Base-by-base conservation (phyloP, 1,284 basidiomycete genomes). In the Irpex lacteus region DNA sequence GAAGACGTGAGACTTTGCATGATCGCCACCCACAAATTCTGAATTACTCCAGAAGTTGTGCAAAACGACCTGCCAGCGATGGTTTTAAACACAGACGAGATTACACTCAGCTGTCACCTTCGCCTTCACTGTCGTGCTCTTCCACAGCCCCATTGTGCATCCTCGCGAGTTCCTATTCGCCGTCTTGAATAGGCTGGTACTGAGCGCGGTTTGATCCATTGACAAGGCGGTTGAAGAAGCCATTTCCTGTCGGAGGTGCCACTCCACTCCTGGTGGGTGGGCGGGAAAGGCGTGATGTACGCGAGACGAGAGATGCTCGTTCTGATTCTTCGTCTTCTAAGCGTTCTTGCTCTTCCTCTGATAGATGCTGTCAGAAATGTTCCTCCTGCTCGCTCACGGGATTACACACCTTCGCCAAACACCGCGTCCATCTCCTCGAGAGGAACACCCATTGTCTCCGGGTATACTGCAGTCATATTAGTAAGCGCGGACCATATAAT, bases 351-450 rank as follows among this genome's bases (percentile, higher is more conserved):
- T 81, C 77, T 72, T 82, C 82, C 71, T 85, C 80, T 86, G 77
- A 34, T 9, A 62, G 50, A 15, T 19, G 11, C 11, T n/a, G 52
- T 9, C 19, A 38, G 38, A 55, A 8, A 52, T 5, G 13, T 52
- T 5, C 8, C 19, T n/a, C 7, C 50, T 52, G 11, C 18, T n/a
- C 15, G 13, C 11, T 8, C 19, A 18, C 50, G 18, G 18, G 8
- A 52, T 19, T 8, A 34, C 70, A 15, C 66, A 88, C 90, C 90
- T 87, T 93, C 90, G 40, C 91, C 91, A 70, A 92, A 93, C 5
- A 93, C 88, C 55, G 84, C 85, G 69, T 92, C 91, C 91, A 93
- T 93, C 73, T 92, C 91, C 77, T 93, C 91, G 53, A 92, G 74
- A 5, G 90, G 89, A 18, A 93, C 85, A 0, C 90, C 90, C 77